A percentile compares a stretch with the other conserved stretches of the same genome.
Conservation (phyloP, 495 filamentous ascomycete species). For the Aspergillus diversus region DNA sequence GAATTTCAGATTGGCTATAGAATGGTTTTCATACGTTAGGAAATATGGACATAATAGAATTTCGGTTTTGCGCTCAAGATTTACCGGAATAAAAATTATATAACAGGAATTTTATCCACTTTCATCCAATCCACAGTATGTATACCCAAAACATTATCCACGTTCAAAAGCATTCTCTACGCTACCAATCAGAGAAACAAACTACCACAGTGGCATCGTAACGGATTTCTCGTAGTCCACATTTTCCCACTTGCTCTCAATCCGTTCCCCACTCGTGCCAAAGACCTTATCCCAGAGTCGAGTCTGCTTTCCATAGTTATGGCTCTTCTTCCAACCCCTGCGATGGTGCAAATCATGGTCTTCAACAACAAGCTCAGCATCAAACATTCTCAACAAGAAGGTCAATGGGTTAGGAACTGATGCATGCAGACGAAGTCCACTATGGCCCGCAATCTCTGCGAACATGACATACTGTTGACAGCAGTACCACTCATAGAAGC, state of each 20-base stretch:
- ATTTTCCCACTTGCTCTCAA: neutral
- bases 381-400: conserved; percentile 39
- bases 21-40: too few species aligned
- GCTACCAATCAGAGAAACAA: neutral
- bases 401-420: conserved; percentile 39
- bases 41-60: too few species aligned
- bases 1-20: too few species aligned
- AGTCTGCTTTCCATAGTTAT: conserved; percentile 51
- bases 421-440: conserved; percentile 38
- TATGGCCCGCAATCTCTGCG: conserved; percentile 45
- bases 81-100: too few species aligned
- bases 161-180: neutral
- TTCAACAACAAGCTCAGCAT: conserved; percentile 45
- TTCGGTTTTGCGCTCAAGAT: too few species aligned
- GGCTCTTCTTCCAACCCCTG: conserved; percentile 46
- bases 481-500: conserved; percentile 51
- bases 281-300: conserved; percentile 48
- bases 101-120: too few species aligned
- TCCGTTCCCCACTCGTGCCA: conserved; percentile 29
- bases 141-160: too few species aligned
- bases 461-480: conserved; percentile 48
- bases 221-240: neutral
- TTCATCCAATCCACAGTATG: too few species aligned
- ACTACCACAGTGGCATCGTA: neutral
- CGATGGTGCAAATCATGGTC: conserved; percentile 51